These are phyloP conservation scores for Xanthoconium purpureum DNA, from an alignment of 768 basidiomycete species.

Conservation along the genomic window DNA sequence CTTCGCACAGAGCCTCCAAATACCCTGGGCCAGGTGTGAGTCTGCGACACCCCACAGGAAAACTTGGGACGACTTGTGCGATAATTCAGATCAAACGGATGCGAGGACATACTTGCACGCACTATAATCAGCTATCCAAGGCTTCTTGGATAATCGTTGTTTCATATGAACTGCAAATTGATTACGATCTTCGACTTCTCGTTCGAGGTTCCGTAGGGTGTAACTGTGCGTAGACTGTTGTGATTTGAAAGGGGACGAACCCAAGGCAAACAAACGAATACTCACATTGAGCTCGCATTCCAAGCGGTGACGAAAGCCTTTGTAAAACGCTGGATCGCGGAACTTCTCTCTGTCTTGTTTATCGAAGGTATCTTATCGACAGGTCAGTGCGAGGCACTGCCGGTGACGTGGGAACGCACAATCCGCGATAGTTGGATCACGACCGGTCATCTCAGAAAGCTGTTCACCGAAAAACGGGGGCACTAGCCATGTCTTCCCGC, in stretches of 20 bases:
- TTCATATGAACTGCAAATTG: conserved; percentile 46
- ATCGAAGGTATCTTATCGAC: conserved; percentile 35
- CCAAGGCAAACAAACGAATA: not conserved
- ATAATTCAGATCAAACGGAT: not conserved
- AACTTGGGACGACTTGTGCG: conserved; percentile 48
- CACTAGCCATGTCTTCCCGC: conserved; percentile 58
- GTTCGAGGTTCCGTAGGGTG: conserved; percentile 39
- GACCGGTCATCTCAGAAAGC: conserved; percentile 38
- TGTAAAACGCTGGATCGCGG: conserved; percentile 47
- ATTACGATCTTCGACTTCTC: conserved; percentile 30
- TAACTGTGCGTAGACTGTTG: conserved; percentile 34
- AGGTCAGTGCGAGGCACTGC: not conserved
- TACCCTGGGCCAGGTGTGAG: conserved; percentile 68
- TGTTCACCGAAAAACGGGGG: conserved; percentile 42
- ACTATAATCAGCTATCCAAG: conserved; percentile 54
- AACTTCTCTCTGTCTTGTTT: conserved; percentile 50
- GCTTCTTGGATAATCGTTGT: conserved; percentile 50
- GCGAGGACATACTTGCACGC: not conserved
- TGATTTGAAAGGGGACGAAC: not conserved
- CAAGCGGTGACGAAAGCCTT: conserved; percentile 45
- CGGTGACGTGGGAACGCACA: conserved; percentile 30
- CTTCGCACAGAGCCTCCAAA: conserved; percentile 59
- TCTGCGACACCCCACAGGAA: conserved; percentile 57
- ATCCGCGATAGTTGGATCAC: conserved; percentile 37
- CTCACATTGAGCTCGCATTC: conserved; percentile 45